These are phyloP conservation scores for Limnanthes douglasii DNA, from an alignment of 345 rosid species.

Conservation along the genomic window DNA sequence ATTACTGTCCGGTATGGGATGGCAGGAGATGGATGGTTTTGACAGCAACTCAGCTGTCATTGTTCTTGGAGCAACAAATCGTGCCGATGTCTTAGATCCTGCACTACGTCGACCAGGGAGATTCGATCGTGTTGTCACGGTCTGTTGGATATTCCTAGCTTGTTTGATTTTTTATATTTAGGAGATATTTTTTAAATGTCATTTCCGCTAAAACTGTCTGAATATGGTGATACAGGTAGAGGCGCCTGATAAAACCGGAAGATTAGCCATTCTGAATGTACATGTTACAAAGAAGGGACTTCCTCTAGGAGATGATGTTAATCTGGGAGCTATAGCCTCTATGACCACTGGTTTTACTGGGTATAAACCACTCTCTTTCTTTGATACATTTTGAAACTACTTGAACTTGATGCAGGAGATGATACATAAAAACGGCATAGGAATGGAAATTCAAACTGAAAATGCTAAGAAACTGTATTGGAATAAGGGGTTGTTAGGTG, in stretches of 20 bases:
- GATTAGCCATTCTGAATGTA: constrained; percentile 86
- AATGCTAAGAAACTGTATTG: no score
- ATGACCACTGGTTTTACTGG: constrained; percentile 99
- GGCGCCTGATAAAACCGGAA: constrained; percentile 78
- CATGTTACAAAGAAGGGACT: constrained; percentile 74
- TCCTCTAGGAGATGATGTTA: constrained; percentile 51
- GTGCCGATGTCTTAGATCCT: constrained; percentile 92
- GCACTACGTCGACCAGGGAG: constrained; percentile 96
- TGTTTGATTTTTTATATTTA: constrained; percentile 6
- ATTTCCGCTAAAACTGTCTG: no score
- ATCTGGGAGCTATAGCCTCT: constrained; percentile 67
- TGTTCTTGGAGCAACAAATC: constrained; percentile 40
- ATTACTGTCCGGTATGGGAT: no score
- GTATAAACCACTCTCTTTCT: constrained; percentile 20
- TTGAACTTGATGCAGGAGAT: neutral
- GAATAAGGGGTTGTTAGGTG: no score
- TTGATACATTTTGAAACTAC: neutral
- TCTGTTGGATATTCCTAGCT: constrained; percentile 19
- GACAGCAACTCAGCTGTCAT: constrained; percentile 61
- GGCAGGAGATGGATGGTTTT: constrained; percentile 99
- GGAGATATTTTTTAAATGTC: no score
- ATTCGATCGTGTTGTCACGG: constrained; percentile 95
- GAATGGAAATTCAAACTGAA: no score
- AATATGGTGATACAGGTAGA: constrained; percentile 52
- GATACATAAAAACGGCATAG: no score